These are phyloP conservation scores for Magnaporthiopsis incrustans DNA, from an alignment of 2,329 filamentous ascomycete genomes.

Conservation along the genomic window DNA sequence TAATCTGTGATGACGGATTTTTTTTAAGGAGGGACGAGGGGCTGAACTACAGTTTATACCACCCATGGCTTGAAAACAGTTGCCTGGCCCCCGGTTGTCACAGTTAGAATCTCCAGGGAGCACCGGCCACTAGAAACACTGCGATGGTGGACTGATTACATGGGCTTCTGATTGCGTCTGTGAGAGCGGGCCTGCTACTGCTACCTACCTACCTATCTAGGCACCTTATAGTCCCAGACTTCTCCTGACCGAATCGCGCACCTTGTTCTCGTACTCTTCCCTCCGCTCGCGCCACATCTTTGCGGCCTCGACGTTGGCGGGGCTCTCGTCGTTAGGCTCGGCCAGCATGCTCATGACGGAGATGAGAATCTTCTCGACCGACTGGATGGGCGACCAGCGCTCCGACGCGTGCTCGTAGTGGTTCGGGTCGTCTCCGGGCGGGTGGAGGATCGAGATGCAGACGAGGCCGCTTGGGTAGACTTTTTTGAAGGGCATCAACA, in stretches of 20 bases:
- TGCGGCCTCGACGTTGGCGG: conserved; percentile 91
- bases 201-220: no score
- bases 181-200: no score
- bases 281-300: conserved; percentile 91
- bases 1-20: conserved; percentile 39
- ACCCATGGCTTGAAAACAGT: background rate
- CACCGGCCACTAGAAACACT: background rate
- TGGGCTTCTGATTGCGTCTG: background rate
- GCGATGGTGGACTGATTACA: background rate
- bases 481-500: conserved; percentile 27
- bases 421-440: conserved; percentile 93
- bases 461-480: conserved; percentile 89
- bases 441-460: conserved; percentile 96
- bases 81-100: background rate
- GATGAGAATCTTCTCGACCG: conserved; percentile 94
- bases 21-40: background rate
- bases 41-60: background rate
- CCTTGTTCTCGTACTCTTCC: conserved; percentile 75
- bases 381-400: conserved; percentile 94
- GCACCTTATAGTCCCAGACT: conserved; percentile 55
- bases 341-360: conserved; percentile 98
- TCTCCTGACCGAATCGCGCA: conserved; percentile 72
- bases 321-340: conserved; percentile 93
- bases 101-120: background rate
- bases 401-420: conserved; percentile 96